phyloP scores from a whole-genome alignment of 345 rosid genomes.

The Hirschfeldia incana region DNA sequence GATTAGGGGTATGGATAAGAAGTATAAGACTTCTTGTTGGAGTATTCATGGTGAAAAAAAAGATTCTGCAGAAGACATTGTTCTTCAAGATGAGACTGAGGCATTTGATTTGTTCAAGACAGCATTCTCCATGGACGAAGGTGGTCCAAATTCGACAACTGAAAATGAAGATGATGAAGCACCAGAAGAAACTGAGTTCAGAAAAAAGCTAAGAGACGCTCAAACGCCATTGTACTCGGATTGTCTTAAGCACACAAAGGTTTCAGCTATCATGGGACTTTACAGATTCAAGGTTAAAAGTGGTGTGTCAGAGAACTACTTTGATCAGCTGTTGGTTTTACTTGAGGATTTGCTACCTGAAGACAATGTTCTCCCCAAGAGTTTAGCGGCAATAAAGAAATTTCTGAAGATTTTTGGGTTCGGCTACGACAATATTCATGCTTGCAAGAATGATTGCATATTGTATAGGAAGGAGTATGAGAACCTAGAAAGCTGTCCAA shows the following conservation, averaged over 20 bases:
- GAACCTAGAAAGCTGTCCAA: background rate
- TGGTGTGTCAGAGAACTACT: background rate
- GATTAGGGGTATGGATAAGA: too few relatives aligned
- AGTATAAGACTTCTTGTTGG: too few relatives aligned
- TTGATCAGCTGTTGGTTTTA: background rate
- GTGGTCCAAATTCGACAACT: background rate
- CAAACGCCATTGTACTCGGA: background rate
- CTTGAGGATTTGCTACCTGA: background rate
- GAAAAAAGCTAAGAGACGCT: background rate
- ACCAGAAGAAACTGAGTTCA: background rate
- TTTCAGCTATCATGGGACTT: background rate
- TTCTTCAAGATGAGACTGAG: background rate
- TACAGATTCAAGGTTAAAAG: background rate
- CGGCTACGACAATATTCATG: background rate
- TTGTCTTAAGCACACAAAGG: background rate
- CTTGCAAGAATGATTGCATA: background rate
- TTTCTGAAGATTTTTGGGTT: background rate
- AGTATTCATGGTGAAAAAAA: background rate
- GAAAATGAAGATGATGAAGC: background rate
- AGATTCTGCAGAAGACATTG: background rate
- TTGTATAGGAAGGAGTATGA: background rate
- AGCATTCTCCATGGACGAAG: background rate
- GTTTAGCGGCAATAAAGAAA: background rate
- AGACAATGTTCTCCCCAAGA: background rate
- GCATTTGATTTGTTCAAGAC: background rate